Evolutionary conservation across 148 eudicot genomes (phyloP).

Genomic region (Amaranthus palmeri): DNA sequence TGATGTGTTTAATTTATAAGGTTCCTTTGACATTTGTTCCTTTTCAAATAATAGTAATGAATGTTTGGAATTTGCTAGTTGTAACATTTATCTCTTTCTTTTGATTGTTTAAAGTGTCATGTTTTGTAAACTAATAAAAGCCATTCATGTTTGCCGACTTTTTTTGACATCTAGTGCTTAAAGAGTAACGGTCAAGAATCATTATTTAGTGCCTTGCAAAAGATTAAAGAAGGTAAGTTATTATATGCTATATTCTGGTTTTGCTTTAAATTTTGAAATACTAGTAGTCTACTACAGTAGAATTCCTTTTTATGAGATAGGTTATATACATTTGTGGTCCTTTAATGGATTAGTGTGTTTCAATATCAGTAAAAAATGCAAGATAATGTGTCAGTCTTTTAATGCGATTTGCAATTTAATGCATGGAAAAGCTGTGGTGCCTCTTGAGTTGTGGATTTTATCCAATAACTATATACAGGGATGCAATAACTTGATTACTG

Average conservation of each 20-base stretch:
- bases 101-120: neutral
- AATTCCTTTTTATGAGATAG: neutral
- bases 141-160: neutral
- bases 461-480: neutral
- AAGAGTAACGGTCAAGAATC: conserved; percentile 49
- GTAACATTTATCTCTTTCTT: neutral
- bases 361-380: too few species aligned
- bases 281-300: neutral
- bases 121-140: neutral
- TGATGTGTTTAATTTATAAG: neutral
- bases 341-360: neutral
- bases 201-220: conserved; percentile 61
- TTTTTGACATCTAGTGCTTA: conserved; percentile 31
- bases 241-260: neutral
- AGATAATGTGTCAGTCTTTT: neutral
- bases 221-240: conserved; percentile 68
- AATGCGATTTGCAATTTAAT: neutral
- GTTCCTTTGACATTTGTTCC: neutral
- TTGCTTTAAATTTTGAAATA: neutral
- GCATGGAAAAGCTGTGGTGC: neutral
- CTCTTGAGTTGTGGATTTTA: neutral
- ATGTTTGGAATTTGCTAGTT: neutral
- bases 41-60: neutral
- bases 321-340: neutral
- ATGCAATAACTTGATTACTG: neutral